These are phyloP conservation scores for Ceratobasidium sp. DNA, from an alignment of 1,284 basidiomycete genomes.

Conservation along the genomic window DNA sequence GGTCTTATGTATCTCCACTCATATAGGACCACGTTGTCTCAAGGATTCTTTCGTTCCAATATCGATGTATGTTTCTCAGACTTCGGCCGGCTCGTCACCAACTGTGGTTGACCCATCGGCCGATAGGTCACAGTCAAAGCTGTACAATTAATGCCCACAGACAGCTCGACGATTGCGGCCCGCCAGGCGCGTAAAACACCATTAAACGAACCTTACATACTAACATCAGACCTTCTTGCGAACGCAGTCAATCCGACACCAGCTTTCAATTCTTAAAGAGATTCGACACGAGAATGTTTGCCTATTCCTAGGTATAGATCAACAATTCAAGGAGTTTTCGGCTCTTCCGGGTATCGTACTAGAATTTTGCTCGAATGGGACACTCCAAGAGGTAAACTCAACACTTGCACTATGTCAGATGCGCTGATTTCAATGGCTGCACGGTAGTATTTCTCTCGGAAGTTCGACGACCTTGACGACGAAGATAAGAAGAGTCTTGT, in stretches of 20 bases:
- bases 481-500: background rate
- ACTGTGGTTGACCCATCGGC: no score
- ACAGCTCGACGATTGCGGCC: slow-evolving; percentile 2
- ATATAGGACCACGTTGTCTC: slow-evolving; percentile 13
- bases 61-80: slow-evolving; percentile 23
- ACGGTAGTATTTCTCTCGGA: slow-evolving; percentile 2
- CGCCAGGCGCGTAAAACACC: background rate
- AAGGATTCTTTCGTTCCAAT: slow-evolving; percentile 14
- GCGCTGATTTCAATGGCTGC: background rate
- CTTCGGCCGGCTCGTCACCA: no score
- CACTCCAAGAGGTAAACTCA: slow-evolving; percentile 22
- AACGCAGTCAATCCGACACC: slow-evolving; percentile 18
- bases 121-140: background rate
- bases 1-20: background rate
- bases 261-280: slow-evolving; percentile 18
- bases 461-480: background rate
- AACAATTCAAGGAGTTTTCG: background rate
- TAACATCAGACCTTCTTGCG: no score
- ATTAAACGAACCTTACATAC: no score
- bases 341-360: slow-evolving; percentile 19
- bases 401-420: background rate
- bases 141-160: slow-evolving; percentile 6
- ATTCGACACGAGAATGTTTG: slow-evolving; percentile 12
- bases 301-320: slow-evolving; percentile 27
- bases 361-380: slow-evolving; percentile 32